phyloP scores from a whole-genome alignment of 768 basidiomycete species.

The Asterophora lycoperdoides region DNA sequence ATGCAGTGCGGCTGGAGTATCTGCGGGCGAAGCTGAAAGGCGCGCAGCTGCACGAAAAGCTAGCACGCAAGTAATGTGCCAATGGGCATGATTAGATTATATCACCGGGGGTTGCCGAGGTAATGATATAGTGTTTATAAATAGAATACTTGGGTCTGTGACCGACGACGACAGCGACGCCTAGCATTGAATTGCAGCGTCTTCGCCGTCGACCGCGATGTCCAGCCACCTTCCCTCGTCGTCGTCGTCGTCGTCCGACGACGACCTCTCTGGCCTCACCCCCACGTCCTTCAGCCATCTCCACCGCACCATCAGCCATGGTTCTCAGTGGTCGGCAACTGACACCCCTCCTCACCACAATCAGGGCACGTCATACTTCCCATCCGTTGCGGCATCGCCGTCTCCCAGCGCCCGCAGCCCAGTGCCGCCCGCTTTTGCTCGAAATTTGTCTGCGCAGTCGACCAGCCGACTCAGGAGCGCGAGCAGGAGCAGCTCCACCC shows the following conservation, averaged over 20 bases:
- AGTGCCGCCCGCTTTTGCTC: slow-evolving; percentile 39
- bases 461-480: slow-evolving; percentile 51
- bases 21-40: slow-evolving; percentile 79
- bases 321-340: slow-evolving; percentile 54
- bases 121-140: slow-evolving; percentile 7
- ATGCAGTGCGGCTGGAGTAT: slow-evolving; percentile 74
- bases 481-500: slow-evolving; percentile 57
- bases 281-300: slow-evolving; percentile 40
- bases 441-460: slow-evolving; percentile 52
- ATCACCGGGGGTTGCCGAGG: slow-evolving; percentile 26
- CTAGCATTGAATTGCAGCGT: slow-evolving; percentile 9
- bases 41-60: slow-evolving; percentile 78
- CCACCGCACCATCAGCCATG: slow-evolving; percentile 44
- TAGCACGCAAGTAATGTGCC: slow-evolving; percentile 52
- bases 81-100: slow-evolving; percentile 18
- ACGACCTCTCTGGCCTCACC: slow-evolving; percentile 36
- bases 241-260: slow-evolving; percentile 29
- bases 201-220: slow-evolving; percentile 19
- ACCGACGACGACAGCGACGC: slow-evolving; percentile 1
- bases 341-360: slow-evolving; percentile 63
- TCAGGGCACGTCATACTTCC: slow-evolving; percentile 66
- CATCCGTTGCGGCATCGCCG: slow-evolving; percentile 36
- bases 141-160: slow-evolving; percentile 9
- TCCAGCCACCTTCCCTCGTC: slow-evolving; percentile 29
- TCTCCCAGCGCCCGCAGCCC: slow-evolving; percentile 40